Evolutionary conservation across 495 filamentous ascomycete species (phyloP).

Genomic region (Penicillium longicatenatum): DNA sequence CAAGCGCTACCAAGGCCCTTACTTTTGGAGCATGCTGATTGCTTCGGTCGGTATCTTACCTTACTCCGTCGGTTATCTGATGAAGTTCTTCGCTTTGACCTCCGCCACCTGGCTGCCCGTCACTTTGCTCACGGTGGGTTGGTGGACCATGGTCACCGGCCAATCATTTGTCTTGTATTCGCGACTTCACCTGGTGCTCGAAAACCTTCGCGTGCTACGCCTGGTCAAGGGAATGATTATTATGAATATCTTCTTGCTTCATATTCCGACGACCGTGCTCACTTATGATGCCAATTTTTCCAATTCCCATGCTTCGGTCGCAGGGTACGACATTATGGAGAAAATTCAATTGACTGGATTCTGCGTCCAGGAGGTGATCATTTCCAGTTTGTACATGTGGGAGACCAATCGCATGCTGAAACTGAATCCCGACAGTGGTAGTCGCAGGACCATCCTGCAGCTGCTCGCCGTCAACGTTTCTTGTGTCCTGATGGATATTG

Average conservation of each 20-base stretch:
- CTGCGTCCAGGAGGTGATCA: slow-evolving; percentile 34
- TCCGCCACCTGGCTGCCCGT: slow-evolving; percentile 29
- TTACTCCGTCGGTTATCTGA: slow-evolving; percentile 39
- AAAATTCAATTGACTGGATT: slow-evolving; percentile 32
- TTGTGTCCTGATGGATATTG: slow-evolving; percentile 36
- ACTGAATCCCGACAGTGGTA: slow-evolving; percentile 25
- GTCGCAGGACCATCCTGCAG: slow-evolving; percentile 31
- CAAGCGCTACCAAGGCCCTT: slow-evolving; percentile 40
- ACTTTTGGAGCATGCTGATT: slow-evolving; percentile 46
- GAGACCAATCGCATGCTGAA: slow-evolving; percentile 33
- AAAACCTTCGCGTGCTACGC: slow-evolving; percentile 27
- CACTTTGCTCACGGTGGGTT: slow-evolving; percentile 37
- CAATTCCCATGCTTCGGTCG: slow-evolving; percentile 14
- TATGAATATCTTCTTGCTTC: slow-evolving; percentile 33
- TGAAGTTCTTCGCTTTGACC: slow-evolving; percentile 40
- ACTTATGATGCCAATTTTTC: slow-evolving; percentile 32
- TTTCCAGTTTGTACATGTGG: slow-evolving; percentile 34
- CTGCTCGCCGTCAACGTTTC: slow-evolving; percentile 32
- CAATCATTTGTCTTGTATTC: slow-evolving; percentile 46
- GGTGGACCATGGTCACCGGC: slow-evolving; percentile 46
- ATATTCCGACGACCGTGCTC: slow-evolving; percentile 39
- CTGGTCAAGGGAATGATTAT: slow-evolving; percentile 40
- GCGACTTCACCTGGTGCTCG: slow-evolving; percentile 40
- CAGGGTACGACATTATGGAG: slow-evolving; percentile 33
- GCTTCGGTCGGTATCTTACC: slow-evolving; percentile 36